Base-by-base conservation (phyloP, 495 filamentous ascomycete species). In the Penicillium odoratum region DNA sequence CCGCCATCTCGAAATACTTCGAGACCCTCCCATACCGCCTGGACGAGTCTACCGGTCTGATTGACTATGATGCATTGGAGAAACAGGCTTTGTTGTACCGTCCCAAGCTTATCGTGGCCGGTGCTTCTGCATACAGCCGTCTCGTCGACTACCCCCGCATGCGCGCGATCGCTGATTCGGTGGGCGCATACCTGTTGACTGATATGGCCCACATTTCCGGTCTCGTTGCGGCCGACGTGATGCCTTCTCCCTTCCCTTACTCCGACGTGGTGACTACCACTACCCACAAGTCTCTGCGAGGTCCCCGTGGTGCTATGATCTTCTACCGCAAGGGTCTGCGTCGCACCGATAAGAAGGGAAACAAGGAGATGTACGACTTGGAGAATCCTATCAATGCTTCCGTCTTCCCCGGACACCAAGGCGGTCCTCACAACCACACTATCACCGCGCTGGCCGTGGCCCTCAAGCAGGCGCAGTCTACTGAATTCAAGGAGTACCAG, bases 131-230 rank as follows among this genome's bases (percentile, higher is more conserved):
- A 15, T 98, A 98, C 78, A 93, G 91, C 73, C 87, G 94, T 51
- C 82, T 93, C 51, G 92, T 98, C 66, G 93, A 98, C 74, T 98
- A 97, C 69, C 78, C 83, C 47, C 86, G 85, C 53, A 93, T 98
- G 84, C 88, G 89, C 58, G 79, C 86, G 45, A 97, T 97, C 53
- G 86, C 88, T 60, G 89, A 95, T 62, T 92, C 93, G 65, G 83
- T 91, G n/a, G 91, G 90, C 59, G 90, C 92, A 61, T 98, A 98
- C 77, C 81, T 98, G 16, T 74, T 98, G 58, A 86, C 90, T 55
- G 94, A 98, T 68, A 98, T 98, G 86, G 94, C 94, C n/a, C 94
- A 98, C 64, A 95, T 98, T 60, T 96, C 92, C 21, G 94, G 94
- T 55, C 79, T 98, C 44, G 85, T 98, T 36, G 95, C 94, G 13